Percentiles rank a stretch among this genome's conserved stretches.
Conservation (phyloP, 208 protist genomes). For the Leishmania turanica region DNA sequence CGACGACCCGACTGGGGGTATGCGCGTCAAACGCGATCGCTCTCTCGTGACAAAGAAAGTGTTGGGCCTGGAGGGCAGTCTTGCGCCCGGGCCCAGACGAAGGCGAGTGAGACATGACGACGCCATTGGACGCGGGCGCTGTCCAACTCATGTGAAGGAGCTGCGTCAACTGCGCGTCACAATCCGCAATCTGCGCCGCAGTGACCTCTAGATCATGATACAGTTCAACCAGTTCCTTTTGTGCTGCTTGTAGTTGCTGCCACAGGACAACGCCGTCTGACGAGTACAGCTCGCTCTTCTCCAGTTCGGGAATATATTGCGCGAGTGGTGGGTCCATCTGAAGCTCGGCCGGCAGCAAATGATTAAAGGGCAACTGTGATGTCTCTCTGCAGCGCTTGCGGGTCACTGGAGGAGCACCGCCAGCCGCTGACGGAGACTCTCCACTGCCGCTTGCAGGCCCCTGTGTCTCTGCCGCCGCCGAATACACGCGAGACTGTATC, state of each 20-base stretch:
- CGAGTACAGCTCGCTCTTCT: neutral
- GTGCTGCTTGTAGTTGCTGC: slow-evolving; percentile 21
- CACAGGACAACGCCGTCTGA: slow-evolving; percentile 9
- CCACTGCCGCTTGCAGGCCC: neutral
- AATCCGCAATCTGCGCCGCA: neutral
- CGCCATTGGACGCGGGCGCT: too few relatives aligned
- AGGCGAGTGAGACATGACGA: neutral
- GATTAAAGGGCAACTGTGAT: slow-evolving; percentile 61
- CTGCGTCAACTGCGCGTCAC: slow-evolving; percentile 17
- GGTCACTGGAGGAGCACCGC: neutral
- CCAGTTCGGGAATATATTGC: slow-evolving; percentile 30
- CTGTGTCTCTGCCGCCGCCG: neutral
- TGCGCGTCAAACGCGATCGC: slow-evolving; percentile 23
- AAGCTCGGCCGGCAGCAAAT: slow-evolving; percentile 59
- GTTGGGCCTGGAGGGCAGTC: neutral
- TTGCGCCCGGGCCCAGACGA: neutral
- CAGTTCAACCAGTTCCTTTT: slow-evolving; percentile 10
- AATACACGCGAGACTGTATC: slow-evolving; percentile 58
- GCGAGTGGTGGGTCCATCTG: slow-evolving; percentile 64
- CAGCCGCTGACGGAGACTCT: neutral
- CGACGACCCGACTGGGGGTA: slow-evolving; percentile 24
- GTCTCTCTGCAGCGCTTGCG: slow-evolving; percentile 11
- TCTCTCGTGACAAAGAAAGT: slow-evolving; percentile 15
- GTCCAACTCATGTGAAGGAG: slow-evolving; percentile 2
- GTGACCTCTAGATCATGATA: slow-evolving; percentile 6